Conservation (phyloP, 768 basidiomycete genomes). For the Aureoboletus auriporus region DNA sequence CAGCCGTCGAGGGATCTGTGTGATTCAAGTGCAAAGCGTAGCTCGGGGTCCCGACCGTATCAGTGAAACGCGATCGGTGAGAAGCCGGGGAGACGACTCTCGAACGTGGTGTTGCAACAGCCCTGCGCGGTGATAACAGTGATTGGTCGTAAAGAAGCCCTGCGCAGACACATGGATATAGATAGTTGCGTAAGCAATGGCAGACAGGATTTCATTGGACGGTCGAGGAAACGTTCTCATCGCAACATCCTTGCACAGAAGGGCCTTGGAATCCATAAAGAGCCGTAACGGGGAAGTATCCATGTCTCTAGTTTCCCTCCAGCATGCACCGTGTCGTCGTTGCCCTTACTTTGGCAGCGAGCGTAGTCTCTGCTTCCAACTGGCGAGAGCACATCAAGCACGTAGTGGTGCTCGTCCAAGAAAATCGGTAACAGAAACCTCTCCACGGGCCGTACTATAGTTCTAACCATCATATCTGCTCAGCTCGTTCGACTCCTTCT, state of each 20-base stretch:
- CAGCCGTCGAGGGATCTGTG: no score
- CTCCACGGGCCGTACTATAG: background rate
- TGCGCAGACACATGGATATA: no score
- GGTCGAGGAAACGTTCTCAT: slow-evolving; percentile 11
- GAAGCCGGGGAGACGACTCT: no score
- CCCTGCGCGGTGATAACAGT: no score
- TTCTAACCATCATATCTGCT: background rate
- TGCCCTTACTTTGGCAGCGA: slow-evolving; percentile 4
- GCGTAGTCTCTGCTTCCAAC: background rate
- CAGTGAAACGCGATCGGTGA: no score
- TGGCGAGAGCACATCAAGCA: slow-evolving; percentile 25
- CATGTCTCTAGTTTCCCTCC: background rate
- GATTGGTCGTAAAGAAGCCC: no score
- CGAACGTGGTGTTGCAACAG: no score
- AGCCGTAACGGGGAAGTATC: background rate
- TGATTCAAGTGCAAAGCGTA: no score
- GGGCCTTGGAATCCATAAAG: slow-evolving; percentile 9
- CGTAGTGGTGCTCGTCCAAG: slow-evolving; percentile 25
- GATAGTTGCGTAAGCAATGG: background rate
- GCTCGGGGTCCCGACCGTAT: no score
- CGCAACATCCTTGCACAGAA: no score
- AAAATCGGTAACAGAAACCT: slow-evolving; percentile 17
- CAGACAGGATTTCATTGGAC: no score
- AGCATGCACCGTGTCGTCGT: slow-evolving; percentile 10
- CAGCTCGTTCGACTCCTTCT: slow-evolving; percentile 25